Conservation (phyloP, 2,329 filamentous ascomycete species). For the Trichoderma hamatum region DNA sequence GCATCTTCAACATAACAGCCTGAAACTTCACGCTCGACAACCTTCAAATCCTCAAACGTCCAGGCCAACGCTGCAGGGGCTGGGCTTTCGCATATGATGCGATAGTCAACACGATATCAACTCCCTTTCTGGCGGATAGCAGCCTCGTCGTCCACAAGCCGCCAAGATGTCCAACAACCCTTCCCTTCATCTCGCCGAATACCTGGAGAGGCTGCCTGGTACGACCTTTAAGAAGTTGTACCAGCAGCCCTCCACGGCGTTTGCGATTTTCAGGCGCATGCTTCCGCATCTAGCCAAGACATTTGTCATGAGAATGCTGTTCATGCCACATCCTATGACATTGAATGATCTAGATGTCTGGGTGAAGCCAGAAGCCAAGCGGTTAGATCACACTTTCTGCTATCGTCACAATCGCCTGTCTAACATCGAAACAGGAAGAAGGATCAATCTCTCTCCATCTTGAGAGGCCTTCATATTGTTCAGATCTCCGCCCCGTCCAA, state of each 20-base stretch:
- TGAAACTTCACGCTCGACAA: background rate
- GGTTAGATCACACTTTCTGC: slow-evolving; percentile 32
- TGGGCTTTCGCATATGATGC: slow-evolving; percentile 14
- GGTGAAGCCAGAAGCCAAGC: slow-evolving; percentile 68
- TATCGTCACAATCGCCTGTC: background rate
- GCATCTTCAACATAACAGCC: background rate
- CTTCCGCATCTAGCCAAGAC: slow-evolving; percentile 94
- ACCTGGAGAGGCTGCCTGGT: slow-evolving; percentile 87
- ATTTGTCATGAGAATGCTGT: slow-evolving; percentile 93
- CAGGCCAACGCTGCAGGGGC: background rate
- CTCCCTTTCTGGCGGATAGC: slow-evolving; percentile 35
- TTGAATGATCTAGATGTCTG: slow-evolving; percentile 82
- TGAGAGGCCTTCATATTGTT: slow-evolving; percentile 86
- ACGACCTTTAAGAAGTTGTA: slow-evolving; percentile 91
- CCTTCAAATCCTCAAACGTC: background rate
- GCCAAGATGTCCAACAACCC: slow-evolving; percentile 51
- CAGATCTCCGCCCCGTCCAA: slow-evolving; percentile 63
- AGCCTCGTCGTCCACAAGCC: slow-evolving; percentile 29
- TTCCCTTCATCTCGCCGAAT: slow-evolving; percentile 74
- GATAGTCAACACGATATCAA: slow-evolving; percentile 7
- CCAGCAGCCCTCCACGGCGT: slow-evolving; percentile 90
- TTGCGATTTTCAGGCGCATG: slow-evolving; percentile 97
- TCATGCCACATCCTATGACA: slow-evolving; percentile 79
- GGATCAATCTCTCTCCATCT: slow-evolving; percentile 77
- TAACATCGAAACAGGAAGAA: slow-evolving; percentile 60